Percentiles rank a stretch among this genome's conserved stretches.
phyloP scores from a whole-genome alignment of 805 yeast genomes.

The Maudiozyma bulderi region DNA sequence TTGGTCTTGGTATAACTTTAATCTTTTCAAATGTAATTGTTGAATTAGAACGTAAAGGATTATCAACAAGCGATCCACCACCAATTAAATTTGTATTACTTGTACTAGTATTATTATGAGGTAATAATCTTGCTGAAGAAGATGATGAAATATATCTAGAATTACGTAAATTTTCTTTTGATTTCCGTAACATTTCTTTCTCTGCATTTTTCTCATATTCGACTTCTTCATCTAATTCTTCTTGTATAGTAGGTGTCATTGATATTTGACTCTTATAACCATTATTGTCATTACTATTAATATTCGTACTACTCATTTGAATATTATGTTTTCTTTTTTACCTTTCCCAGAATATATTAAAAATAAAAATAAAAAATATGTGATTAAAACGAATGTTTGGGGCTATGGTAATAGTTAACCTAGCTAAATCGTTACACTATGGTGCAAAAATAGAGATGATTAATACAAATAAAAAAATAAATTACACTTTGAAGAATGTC shows the following conservation, averaged over 20 bases:
- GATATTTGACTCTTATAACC: background rate
- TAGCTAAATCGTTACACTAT: too few relatives aligned
- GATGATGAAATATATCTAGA: background rate
- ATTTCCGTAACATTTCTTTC: background rate
- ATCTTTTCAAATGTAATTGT: slow-evolving; percentile 34
- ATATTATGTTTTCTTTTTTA: background rate
- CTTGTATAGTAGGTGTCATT: slow-evolving; percentile 2
- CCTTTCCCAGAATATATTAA: too few relatives aligned
- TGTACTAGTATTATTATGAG: background rate
- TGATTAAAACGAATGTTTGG: too few relatives aligned
- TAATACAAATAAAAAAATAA: too few relatives aligned
- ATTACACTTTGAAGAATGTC: too few relatives aligned
- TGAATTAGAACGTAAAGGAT: slow-evolving; percentile 1
- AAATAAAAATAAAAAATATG: too few relatives aligned
- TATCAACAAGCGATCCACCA: background rate
- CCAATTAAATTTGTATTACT: background rate
- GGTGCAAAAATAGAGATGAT: too few relatives aligned
- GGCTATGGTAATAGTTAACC: too few relatives aligned
- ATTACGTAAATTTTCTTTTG: background rate
- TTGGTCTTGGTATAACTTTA: slow-evolving; percentile 48
- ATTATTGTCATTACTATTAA: background rate
- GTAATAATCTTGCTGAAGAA: background rate
- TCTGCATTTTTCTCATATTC: background rate
- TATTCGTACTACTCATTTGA: background rate
- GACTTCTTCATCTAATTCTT: slow-evolving; percentile 2